Percentiles rank a stretch among this genome's conserved stretches.
Evolutionary conservation across 2,329 filamentous ascomycete species (phyloP).

Genomic region (Monosporascus sp.): DNA sequence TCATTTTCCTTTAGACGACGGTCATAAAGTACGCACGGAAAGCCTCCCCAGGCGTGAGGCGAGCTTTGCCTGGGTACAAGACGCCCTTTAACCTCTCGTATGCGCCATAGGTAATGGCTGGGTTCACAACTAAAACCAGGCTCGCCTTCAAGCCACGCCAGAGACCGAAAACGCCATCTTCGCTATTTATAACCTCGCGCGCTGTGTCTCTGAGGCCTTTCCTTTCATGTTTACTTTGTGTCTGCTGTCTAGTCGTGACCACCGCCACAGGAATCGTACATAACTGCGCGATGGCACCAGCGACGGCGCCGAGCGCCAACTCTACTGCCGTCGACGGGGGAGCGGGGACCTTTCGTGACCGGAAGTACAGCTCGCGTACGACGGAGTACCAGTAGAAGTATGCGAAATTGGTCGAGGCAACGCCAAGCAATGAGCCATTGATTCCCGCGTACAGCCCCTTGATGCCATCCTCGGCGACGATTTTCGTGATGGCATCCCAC

Average conservation of each 20-base stretch:
- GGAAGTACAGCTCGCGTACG: conserved; percentile 75
- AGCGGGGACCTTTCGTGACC: conserved; percentile 42
- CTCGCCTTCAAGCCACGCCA: conserved; percentile 97
- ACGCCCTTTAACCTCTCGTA: conserved; percentile 81
- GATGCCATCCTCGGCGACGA: conserved; percentile 73
- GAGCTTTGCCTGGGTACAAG: conserved; percentile 72
- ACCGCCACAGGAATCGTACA: conserved; percentile 97
- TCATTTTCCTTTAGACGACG: background rate
- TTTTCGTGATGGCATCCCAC: conserved; percentile 82
- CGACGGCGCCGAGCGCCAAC: conserved; percentile 76
- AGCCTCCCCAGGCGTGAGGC: conserved; percentile 76
- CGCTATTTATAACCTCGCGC: conserved; percentile 80
- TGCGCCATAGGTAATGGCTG: conserved; percentile 94
- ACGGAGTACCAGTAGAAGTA: conserved; percentile 99
- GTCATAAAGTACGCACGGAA: conserved; percentile 62
- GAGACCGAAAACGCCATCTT: conserved; percentile 82
- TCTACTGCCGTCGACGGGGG: conserved; percentile 76
- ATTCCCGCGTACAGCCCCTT: conserved; percentile 85
- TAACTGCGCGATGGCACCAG: conserved; percentile 85
- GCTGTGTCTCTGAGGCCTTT: conserved; percentile 86
- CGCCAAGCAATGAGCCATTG: conserved; percentile 77
- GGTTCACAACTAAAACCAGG: conserved; percentile 91
- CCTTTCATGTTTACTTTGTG: conserved; percentile 75
- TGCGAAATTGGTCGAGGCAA: conserved; percentile 96
- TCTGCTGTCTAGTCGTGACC: conserved; percentile 93